Conservation (phyloP, 2,329 filamentous ascomycete genomes). For the Incumbomyces delicatus region DNA sequence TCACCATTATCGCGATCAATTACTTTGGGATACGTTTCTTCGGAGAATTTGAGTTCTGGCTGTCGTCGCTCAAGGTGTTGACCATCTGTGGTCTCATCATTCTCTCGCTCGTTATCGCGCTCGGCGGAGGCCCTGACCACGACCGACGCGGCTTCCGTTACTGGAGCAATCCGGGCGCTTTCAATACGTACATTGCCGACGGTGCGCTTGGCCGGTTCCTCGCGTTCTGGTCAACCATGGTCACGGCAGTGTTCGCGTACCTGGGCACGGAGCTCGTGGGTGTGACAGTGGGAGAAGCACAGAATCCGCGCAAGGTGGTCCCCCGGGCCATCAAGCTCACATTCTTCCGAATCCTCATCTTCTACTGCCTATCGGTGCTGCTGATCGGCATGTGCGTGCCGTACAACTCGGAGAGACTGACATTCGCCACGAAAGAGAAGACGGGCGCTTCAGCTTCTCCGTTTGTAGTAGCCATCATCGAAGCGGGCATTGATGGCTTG, state of each 20-base stretch:
- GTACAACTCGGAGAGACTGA: slow-evolving; percentile 56
- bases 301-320: slow-evolving; percentile 68
- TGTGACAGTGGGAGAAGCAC: slow-evolving; percentile 68
- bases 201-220: slow-evolving; percentile 36
- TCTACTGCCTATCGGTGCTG: slow-evolving; percentile 66
- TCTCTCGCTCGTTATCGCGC: slow-evolving; percentile 52
- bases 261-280: slow-evolving; percentile 67
- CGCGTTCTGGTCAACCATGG: slow-evolving; percentile 56
- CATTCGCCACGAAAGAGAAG: slow-evolving; percentile 39
- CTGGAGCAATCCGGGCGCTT: slow-evolving; percentile 55
- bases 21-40: slow-evolving; percentile 62
- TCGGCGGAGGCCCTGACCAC: slow-evolving; percentile 55
- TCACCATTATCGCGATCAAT: slow-evolving; percentile 53
- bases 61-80: slow-evolving; percentile 57
- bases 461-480: slow-evolving; percentile 54
- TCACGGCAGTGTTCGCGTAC: slow-evolving; percentile 70
- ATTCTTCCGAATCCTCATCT: slow-evolving; percentile 72
- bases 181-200: slow-evolving; percentile 38
- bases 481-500: slow-evolving; percentile 43
- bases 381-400: slow-evolving; percentile 68
- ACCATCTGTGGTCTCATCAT: slow-evolving; percentile 58
- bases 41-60: slow-evolving; percentile 55
- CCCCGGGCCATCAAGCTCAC: slow-evolving; percentile 70
- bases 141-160: slow-evolving; percentile 57
- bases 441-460: slow-evolving; percentile 49